Evolutionary conservation across 2,329 filamentous ascomycete species (phyloP), one percentile per base, ranked within the genome.

Genomic region (Graphilbum sp.): DNA sequence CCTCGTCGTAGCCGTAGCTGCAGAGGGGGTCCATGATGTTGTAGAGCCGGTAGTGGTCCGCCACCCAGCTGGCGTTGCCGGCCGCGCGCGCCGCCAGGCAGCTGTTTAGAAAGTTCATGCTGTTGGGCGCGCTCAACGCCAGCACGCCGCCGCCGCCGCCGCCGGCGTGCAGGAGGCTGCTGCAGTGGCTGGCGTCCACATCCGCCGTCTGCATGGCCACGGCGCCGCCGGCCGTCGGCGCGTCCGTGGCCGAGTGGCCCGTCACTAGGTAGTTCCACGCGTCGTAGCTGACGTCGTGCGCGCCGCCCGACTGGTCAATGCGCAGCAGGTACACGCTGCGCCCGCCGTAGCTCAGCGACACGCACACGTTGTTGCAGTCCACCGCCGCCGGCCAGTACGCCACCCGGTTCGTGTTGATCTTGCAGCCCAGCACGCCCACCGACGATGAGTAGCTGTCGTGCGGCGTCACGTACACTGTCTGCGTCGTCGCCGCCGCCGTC

Each of bases 241-340:
- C 52, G 13, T 60, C 50, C 2, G 55, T 56, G 4, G 69, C 69
- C 3, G 58, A 57, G 37, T 62, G 41, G 39, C 66, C 66, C 0
- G 62, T 67, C 35, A 55, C 48, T n/a, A 50, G 63, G 47, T 65
- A 65, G 57, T 72, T 72, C 67, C 67, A 74, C 35, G 69, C 69
- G 43, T 74, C 69, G 57, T 73, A 74, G 41, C 59, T 64, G 54
- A 73, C 64, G 52, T 75, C 70, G 53, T 68, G 54, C 30, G 69
- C 69, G 37, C 67, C 69, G 34, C 56, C 61, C 1, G 68, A 73
- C 35, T 58, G 54, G 59, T 74, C 70, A 42, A 75, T 56, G 48
- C 62, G 61, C 42, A 74, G 61, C 37, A 83, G 67, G 47, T 70
- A 62, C 41, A 77, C 50, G 36, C 55, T 57, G 45, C 67, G 66